These are phyloP conservation scores for Thelonectria olida DNA, from an alignment of 2,329 filamentous ascomycete species.

Conservation along the genomic window DNA sequence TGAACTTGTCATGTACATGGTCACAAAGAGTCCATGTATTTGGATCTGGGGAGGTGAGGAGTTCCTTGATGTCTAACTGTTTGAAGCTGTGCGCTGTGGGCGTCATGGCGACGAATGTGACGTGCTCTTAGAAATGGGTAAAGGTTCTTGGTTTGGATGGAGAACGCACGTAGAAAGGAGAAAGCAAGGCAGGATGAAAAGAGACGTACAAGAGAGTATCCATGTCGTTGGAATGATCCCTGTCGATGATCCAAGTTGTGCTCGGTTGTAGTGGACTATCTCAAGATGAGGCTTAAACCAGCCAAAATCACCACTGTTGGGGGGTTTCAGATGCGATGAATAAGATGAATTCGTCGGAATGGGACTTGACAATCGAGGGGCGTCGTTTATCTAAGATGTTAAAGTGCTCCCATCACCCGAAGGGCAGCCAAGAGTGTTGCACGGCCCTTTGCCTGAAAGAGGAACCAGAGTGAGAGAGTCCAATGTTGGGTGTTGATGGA, in stretches of 20 bases:
- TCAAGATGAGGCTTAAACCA: not conserved
- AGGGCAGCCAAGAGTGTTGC: conserved; percentile 1
- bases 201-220: conserved; percentile 69
- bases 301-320: not conserved
- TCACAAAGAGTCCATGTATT: not conserved
- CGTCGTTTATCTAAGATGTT: conserved; percentile 13
- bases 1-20: not conserved
- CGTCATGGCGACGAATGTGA: too few species aligned
- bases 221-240: conserved; percentile 51
- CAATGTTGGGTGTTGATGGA: not conserved
- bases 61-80: too few species aligned
- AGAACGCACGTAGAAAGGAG: too few species aligned
- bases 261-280: not conserved
- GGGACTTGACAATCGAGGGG: not conserved
- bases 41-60: too few species aligned
- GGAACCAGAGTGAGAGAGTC: not conserved
- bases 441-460: not conserved
- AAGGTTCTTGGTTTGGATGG: too few species aligned
- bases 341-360: not conserved
- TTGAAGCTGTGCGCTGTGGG: too few species aligned
- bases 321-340: not conserved
- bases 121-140: not conserved
- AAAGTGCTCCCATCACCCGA: conserved; percentile 8
- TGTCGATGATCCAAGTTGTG: conserved; percentile 9
- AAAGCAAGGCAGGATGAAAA: not conserved